Evolutionary conservation across 2,329 filamentous ascomycete genomes (phyloP).

Genomic region (Microascus cirrosus): DNA sequence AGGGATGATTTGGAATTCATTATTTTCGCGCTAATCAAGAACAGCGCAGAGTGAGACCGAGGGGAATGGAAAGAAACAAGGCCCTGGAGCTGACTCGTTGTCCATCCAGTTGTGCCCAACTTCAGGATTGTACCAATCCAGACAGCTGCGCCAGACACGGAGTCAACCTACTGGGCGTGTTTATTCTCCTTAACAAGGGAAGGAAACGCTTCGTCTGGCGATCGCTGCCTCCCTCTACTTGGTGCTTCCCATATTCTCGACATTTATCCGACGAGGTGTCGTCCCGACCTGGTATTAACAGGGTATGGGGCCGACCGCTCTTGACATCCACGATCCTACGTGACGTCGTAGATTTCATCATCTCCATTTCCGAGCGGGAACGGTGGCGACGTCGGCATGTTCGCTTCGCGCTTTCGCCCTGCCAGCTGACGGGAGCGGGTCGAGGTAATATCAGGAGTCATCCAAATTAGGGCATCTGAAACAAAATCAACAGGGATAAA

Average conservation of each 20-base stretch:
- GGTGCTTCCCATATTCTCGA: no score
- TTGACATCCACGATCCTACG: not conserved
- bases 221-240: no score
- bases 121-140: no score
- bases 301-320: not conserved
- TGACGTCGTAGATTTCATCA: not conserved
- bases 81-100: not conserved
- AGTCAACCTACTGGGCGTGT: no score
- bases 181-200: no score
- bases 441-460: conserved; percentile 1
- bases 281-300: not conserved
- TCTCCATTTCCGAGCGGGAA: not conserved
- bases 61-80: not conserved
- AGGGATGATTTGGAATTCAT: not conserved
- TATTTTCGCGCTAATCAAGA: not conserved
- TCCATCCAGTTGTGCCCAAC: not conserved
- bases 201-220: no score
- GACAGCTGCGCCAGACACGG: no score
- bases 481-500: conserved; percentile 1
- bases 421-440: not conserved
- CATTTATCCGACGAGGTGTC: not conserved
- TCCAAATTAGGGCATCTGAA: conserved; percentile 2
- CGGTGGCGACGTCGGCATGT: not conserved
- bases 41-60: not conserved
- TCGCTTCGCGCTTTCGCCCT: conserved; percentile 1